Evolutionary conservation across 2,329 filamentous ascomycete species (phyloP), one percentile per base, ranked within the genome.

Genomic region (Pyrenochaeta sp.): DNA sequence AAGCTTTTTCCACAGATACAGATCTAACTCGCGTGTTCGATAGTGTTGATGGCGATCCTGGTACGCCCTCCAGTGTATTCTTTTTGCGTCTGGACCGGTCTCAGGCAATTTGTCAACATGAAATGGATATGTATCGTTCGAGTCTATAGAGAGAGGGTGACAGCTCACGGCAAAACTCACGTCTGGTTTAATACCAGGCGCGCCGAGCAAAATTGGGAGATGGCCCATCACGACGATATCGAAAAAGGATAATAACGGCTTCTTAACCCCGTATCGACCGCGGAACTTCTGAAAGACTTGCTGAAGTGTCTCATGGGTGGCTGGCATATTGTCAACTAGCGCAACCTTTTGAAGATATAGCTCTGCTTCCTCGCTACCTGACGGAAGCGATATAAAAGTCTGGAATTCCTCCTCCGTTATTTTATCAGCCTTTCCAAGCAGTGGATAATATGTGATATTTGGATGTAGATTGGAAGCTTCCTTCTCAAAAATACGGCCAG

Each of bases 221-320:
- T 71, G 56, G 0, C 78, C 80, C 48, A 74, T 66, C 39, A 74
- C 77, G 2, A 72, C 62, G 2, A 69, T 65, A 59, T 84, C 82
- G 30, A 71, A 70, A n/a, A 83, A 45, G 11, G 81, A 64, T 17
- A 84, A 56, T 23, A 83, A 69, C 27, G 79, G 69, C 7, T 76
- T 69, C 3, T 54, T 57, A 2, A 75, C 72, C 2, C 58, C 57
- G 29, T 78, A 67, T 1, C 68, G 49, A 7, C 67, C 64, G 2
- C 70, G 67, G 30, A 64, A 27, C 77, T 54, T 3, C 21, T 44
- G 11, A 30, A 60, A 76, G 2, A 74, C 68, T 9, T 50, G 53
- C 49, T 77, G 75, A 6, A 79, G 39, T 4, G 71, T 67, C 35
- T 65, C 52, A 52, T 76, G 71, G 7, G 73, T 68, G 3, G 58